Evolutionary conservation across 2,329 filamentous ascomycete genomes (phyloP).

Genomic region (Phialophora verrucosa): DNA sequence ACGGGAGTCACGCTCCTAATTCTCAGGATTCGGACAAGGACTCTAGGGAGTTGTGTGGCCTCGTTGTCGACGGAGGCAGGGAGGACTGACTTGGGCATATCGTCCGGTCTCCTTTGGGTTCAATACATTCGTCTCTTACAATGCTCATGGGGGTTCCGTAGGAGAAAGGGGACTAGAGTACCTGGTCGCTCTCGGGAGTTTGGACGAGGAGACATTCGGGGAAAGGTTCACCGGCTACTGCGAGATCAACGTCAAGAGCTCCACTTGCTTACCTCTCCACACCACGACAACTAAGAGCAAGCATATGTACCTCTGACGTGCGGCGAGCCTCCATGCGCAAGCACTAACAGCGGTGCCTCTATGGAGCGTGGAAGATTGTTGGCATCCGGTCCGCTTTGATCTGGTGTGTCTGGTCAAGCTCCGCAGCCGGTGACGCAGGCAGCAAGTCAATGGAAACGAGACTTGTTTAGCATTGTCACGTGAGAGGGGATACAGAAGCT

Average conservation of each 20-base stretch:
- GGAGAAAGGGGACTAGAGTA: not conserved
- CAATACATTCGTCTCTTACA: not conserved
- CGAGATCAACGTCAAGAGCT: not conserved
- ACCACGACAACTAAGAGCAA: not conserved
- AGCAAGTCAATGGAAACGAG: too few relatives aligned
- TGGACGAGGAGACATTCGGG: not conserved
- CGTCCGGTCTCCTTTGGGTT: not conserved
- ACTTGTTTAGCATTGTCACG: too few relatives aligned
- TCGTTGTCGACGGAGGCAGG: not conserved
- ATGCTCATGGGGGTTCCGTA: not conserved
- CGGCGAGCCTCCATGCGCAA: not conserved
- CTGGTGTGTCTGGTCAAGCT: not conserved
- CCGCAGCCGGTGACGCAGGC: not conserved
- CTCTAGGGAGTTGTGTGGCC: not conserved
- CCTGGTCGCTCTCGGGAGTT: not conserved
- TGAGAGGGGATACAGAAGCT: too few relatives aligned
- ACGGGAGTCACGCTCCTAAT: not conserved
- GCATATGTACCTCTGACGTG: not conserved
- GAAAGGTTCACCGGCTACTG: slow-evolving; percentile 7
- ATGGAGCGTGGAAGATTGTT: not conserved
- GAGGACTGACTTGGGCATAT: not conserved
- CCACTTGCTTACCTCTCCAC: not conserved
- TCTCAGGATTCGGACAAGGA: not conserved
- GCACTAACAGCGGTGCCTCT: not conserved
- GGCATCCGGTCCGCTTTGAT: too few relatives aligned